Base-by-base conservation (phyloP, 2,329 filamentous ascomycete genomes). In the Pseudonectria foliicola region DNA sequence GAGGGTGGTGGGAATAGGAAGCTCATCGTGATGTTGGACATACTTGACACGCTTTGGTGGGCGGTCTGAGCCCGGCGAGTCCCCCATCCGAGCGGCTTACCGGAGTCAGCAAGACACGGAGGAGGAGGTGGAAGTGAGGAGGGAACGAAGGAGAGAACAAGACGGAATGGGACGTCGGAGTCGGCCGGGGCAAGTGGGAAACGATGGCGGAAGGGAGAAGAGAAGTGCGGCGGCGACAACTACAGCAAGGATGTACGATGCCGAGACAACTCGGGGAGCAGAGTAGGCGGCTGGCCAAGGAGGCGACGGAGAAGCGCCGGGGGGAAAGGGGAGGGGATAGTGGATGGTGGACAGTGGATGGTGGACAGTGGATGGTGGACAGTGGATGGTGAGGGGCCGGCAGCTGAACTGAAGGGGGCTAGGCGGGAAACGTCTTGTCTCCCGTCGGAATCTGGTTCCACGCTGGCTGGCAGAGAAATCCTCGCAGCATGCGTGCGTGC, bases 41-140 rank as follows among this genome's bases (percentile, higher is more conserved):
- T 50, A 51, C 39, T 52, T 54, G 37, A 51, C 40, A 35, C 52
- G 52, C 52, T 55, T 55, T 30, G 39, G 37, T 28, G 52, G 52
- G 37, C 48, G 52, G 33, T 41, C 44, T 35, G 49, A 46, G 29
- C 43, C 52, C 37, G 46, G 38, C 12, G 44, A 45, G 35, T 43
- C 42, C 27, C 46, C 52, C 52, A 54, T 54, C 34, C 36, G 39
- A 43, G 40, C 40, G 37, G 39, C 34, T 24, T 34, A 41, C 38
- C 25, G 18, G 38, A 34, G 35, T 44, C 30, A 31, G 34, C 37
- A 34, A 29, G 25, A 23, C 35, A 29, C 38, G 36, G 33, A 37
- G 40, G 16, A 28, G 40, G 39, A 44, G 37, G 37, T 35, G 39
- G 25, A 16, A 27, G 24, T 10, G 15, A 34, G 24, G 27, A 16